A percentile compares a stretch with the other conserved stretches of the same genome.
These are phyloP conservation scores for Hyphopichia fennica DNA, from an alignment of 1,139 yeast species.

Conservation along the genomic window DNA sequence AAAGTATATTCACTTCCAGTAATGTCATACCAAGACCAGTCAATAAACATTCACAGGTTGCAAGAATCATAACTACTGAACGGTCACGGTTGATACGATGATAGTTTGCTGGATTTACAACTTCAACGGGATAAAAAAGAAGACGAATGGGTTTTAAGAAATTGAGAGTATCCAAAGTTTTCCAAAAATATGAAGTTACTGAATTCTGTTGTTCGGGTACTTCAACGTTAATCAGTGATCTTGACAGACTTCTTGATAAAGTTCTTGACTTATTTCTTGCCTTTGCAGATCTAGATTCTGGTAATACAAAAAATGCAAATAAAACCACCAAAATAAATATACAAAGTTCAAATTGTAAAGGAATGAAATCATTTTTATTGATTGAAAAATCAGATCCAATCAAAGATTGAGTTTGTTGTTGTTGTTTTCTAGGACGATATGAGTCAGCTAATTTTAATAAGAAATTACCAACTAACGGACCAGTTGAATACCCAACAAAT, in stretches of 20 bases:
- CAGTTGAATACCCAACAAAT: constrained; percentile 61
- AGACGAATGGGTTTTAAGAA: constrained; percentile 50
- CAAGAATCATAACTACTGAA: constrained; percentile 42
- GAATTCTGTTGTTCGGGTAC: not conserved
- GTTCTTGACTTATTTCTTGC: constrained; percentile 50
- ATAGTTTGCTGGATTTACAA: constrained; percentile 15
- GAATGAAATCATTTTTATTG: constrained; percentile 22
- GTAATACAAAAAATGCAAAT: constrained; percentile 40
- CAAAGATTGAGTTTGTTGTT: not conserved
- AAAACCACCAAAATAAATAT: constrained; percentile 24
- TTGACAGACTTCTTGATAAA: constrained; percentile 18
- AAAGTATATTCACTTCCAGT: constrained; percentile 53
- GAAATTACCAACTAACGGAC: constrained; percentile 61
- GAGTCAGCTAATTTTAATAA: constrained; percentile 1
- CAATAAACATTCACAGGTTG: constrained; percentile 47
- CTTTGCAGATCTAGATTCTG: constrained; percentile 57
- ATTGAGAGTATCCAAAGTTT: constrained; percentile 11
- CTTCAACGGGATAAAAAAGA: constrained; percentile 39
- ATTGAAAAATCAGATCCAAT: constrained; percentile 6
- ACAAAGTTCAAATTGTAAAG: constrained; percentile 30
- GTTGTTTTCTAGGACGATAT: constrained; percentile 11
- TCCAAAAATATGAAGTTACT: not conserved
- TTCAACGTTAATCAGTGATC: not conserved
- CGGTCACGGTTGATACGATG: constrained; percentile 17
- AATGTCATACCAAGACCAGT: constrained; percentile 37